Evolutionary conservation across 805 yeast genomes (phyloP).

Genomic region (Myxozyma neglecta): DNA sequence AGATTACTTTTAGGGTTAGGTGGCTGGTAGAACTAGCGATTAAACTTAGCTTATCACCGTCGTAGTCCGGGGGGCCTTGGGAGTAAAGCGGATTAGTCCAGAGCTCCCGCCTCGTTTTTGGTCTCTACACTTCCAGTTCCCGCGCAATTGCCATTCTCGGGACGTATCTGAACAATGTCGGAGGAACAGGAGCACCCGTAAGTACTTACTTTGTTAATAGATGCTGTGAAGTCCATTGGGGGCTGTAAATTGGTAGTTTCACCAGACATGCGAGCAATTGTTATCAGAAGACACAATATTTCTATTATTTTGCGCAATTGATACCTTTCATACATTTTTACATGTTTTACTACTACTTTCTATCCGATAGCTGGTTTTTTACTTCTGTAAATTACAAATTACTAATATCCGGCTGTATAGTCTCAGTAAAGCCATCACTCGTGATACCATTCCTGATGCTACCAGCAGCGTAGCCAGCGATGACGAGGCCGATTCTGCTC

Average conservation of each 20-base stretch:
- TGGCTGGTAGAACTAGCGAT: not conserved
- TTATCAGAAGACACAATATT: not conserved
- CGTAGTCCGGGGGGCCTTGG: not conserved
- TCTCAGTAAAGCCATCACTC: slow-evolving; percentile 6
- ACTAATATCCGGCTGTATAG: not conserved
- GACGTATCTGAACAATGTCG: not conserved
- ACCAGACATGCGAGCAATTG: not conserved
- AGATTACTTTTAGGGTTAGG: not conserved
- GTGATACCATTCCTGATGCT: slow-evolving; percentile 20
- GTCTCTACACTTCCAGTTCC: not conserved
- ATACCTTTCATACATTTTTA: not conserved
- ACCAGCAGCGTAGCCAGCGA: slow-evolving; percentile 27
- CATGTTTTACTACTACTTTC: too few species aligned
- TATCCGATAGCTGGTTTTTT: not conserved
- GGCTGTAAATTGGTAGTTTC: not conserved
- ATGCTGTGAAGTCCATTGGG: not conserved
- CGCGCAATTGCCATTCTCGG: not conserved
- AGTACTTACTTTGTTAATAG: not conserved
- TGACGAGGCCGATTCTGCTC: slow-evolving; percentile 28
- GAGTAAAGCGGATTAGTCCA: not conserved
- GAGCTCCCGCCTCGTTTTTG: not conserved
- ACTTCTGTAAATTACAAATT: not conserved
- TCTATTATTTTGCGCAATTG: not conserved
- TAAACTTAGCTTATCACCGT: not conserved
- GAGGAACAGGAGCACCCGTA: slow-evolving; percentile 11